These are phyloP conservation scores for Boechera retrofracta DNA, from an alignment of 345 rosid genomes.

Conservation along the genomic window DNA sequence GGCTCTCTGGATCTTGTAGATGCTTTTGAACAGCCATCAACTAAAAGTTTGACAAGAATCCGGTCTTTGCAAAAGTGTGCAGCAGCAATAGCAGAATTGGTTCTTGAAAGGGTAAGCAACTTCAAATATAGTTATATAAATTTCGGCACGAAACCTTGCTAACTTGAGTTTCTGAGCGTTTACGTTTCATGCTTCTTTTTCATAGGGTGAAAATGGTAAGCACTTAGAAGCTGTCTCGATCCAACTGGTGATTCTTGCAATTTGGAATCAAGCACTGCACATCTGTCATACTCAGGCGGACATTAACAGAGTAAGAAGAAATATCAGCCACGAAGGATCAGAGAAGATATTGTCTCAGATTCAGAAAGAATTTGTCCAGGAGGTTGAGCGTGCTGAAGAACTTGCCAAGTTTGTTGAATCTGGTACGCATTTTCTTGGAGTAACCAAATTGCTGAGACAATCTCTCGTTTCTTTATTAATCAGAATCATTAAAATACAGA, in stretches of 20 bases:
- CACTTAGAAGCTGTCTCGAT: slow-evolving; percentile 90
- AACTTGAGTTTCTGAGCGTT: slow-evolving; percentile 18
- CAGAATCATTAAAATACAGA: slow-evolving; percentile 4
- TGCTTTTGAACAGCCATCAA: slow-evolving; percentile 74
- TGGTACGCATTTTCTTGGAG: slow-evolving; percentile 57
- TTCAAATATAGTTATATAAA: slow-evolving; percentile 3
- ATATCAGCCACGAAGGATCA: slow-evolving; percentile 48
- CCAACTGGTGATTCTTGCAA: slow-evolving; percentile 96
- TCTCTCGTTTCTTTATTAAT: slow-evolving; percentile 10
- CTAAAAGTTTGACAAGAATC: slow-evolving; percentile 70
- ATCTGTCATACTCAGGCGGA: slow-evolving; percentile 93
- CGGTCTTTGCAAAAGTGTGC: slow-evolving; percentile 82
- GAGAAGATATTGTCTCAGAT: slow-evolving; percentile 66
- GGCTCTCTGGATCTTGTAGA: slow-evolving; percentile 75
- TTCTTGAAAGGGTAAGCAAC: slow-evolving; percentile 61
- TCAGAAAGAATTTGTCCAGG: slow-evolving; percentile 77
- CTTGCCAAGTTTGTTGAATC: slow-evolving; percentile 77
- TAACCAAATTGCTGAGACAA: slow-evolving; percentile 10
- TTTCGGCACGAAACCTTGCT: background rate
- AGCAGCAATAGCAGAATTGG: slow-evolving; percentile 67
- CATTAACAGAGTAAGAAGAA: slow-evolving; percentile 54
- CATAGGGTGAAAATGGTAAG: slow-evolving; percentile 58
- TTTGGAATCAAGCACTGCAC: slow-evolving; percentile 94
- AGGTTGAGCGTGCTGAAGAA: slow-evolving; percentile 87
- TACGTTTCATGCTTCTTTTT: slow-evolving; percentile 27